Evolutionary conservation across 78 protist species (phyloP).

Genomic region (Tieghemostelium lacteum): DNA sequence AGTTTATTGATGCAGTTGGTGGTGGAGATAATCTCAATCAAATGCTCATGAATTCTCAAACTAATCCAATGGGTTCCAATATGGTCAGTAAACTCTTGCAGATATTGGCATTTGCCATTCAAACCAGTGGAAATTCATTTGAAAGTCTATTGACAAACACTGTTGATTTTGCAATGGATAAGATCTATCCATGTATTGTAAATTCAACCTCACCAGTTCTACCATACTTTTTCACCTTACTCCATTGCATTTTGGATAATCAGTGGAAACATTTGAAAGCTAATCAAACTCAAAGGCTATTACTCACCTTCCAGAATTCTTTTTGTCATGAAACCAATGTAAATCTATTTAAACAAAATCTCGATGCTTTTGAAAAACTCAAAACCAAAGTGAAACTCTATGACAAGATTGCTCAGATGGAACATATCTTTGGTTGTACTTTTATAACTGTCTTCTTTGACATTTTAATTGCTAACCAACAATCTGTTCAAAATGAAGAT

Average conservation of each 20-base stretch:
- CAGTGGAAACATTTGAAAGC: conserved; percentile 49
- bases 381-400: conserved; percentile 31
- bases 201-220: conserved; percentile 7
- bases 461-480: conserved; percentile 13
- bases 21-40: conserved; percentile 31
- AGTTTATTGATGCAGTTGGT: conserved; percentile 43
- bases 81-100: conserved; percentile 33
- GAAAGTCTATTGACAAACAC: conserved; percentile 28
- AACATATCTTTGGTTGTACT: conserved; percentile 41
- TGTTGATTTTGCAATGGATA: conserved; percentile 44
- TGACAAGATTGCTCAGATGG: conserved; percentile 40
- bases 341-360: conserved; percentile 64
- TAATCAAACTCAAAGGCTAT: neutral
- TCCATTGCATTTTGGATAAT: conserved; percentile 26
- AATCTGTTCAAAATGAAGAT: conserved; percentile 38
- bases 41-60: neutral
- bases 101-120: conserved; percentile 47
- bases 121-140: conserved; percentile 36
- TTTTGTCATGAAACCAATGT: conserved; percentile 70
- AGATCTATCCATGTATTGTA: conserved; percentile 24
- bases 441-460: conserved; percentile 38
- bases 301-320: conserved; percentile 33
- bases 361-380: conserved; percentile 52
- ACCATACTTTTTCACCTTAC: conserved; percentile 35
- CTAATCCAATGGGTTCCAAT: conserved; percentile 26